These are phyloP conservation scores for Uronychia binucleata DNA, from an alignment of 73 alveolate species.

Conservation along the genomic window DNA sequence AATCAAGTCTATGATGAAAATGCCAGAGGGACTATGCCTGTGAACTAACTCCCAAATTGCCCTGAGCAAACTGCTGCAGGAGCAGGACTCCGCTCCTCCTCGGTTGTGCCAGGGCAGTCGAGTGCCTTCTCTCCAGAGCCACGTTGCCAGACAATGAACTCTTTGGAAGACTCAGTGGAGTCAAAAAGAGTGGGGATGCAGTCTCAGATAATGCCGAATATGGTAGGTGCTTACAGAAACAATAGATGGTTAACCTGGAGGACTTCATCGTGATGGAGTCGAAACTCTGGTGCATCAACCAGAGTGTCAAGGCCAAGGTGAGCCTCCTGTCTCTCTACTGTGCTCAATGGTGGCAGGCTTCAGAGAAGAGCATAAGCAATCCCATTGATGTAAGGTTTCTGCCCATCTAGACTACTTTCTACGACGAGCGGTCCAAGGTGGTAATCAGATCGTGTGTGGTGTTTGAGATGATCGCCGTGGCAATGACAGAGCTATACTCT, in stretches of 20 bases:
- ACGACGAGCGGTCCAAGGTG: neutral
- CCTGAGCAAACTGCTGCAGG: no score
- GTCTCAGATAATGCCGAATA: neutral
- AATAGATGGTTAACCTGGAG: neutral
- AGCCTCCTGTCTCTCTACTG: neutral
- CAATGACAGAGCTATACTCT: neutral
- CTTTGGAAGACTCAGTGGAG: neutral
- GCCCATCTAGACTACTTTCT: neutral
- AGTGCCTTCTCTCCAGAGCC: neutral
- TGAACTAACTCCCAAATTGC: neutral
- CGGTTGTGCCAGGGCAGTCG: neutral
- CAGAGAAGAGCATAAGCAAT: neutral
- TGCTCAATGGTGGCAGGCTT: neutral
- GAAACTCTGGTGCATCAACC: neutral
- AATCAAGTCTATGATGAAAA: neutral
- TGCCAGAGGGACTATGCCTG: neutral
- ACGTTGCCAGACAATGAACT: neutral
- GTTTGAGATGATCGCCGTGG: neutral
- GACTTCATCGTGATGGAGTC: neutral
- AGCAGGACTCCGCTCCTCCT: neutral
- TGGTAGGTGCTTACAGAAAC: neutral
- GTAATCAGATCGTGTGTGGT: neutral
- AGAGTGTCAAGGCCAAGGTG: neutral
- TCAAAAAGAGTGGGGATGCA: neutral
- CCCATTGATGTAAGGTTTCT: neutral